Evolutionary conservation across 345 rosid species (phyloP).

Genomic region (Dipteronia sinensis): DNA sequence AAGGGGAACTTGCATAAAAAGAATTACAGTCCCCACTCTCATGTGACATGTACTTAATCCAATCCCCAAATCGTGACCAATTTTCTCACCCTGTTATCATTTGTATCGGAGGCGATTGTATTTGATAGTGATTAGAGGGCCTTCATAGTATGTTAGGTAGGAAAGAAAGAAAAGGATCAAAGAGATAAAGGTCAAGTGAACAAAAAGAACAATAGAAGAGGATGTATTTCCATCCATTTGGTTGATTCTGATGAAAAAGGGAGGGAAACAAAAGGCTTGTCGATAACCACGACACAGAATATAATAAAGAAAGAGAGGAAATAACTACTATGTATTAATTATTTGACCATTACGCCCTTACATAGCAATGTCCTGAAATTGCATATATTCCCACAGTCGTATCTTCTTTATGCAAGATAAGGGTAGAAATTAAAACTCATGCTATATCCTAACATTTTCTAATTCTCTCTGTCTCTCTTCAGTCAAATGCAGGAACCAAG

Average conservation of each 20-base stretch:
- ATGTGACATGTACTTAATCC: not conserved
- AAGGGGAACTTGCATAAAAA: not conserved
- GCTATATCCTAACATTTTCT: not conserved
- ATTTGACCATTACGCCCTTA: too few relatives aligned
- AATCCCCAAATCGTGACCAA: not conserved
- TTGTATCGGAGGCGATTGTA: not conserved
- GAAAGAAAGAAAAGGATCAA: not conserved
- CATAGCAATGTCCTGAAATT: not conserved
- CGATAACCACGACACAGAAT: not conserved
- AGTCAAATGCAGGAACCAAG: not conserved
- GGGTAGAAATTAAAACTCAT: not conserved
- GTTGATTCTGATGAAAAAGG: not conserved
- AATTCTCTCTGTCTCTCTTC: not conserved
- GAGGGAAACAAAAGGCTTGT: not conserved
- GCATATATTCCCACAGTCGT: not conserved
- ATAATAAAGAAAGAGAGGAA: not conserved
- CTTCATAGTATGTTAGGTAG: not conserved
- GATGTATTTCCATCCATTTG: not conserved
- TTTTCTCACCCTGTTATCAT: not conserved
- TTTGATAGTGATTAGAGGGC: not conserved
- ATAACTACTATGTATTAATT: not conserved
- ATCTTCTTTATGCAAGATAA: not conserved
- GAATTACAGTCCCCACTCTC: not conserved
- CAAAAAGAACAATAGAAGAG: not conserved
- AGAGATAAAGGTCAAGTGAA: not conserved